Conservation (phyloP, 2,329 filamentous ascomycete species). For the Apiospora saccharicola region DNA sequence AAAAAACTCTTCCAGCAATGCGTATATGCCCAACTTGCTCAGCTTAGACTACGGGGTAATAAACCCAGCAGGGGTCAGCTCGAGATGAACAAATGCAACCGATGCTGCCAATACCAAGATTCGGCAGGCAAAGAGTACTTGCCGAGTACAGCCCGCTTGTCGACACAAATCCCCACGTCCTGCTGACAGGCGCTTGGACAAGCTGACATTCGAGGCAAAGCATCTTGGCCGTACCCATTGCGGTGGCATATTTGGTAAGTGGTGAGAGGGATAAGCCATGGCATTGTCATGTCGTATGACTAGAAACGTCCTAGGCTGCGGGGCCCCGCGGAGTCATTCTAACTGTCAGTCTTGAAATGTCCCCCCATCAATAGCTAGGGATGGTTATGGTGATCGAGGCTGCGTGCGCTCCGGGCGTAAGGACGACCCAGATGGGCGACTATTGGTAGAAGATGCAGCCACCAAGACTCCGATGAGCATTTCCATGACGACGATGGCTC, state of each 20-base stretch:
- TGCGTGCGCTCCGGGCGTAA: slow-evolving; percentile 17
- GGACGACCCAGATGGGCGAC: neutral
- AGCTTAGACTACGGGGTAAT: neutral
- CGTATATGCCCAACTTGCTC: neutral
- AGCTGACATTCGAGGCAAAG: neutral
- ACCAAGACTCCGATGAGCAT: neutral
- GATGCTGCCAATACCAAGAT: neutral
- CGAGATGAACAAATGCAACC: neutral
- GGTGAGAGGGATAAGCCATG: slow-evolving; percentile 3
- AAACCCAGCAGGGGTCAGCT: neutral
- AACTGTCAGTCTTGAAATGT: slow-evolving; percentile 2
- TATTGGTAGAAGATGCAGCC: neutral
- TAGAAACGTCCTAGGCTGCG: slow-evolving; percentile 9
- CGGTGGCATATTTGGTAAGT: neutral
- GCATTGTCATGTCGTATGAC: slow-evolving; percentile 13
- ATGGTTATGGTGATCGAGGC: neutral
- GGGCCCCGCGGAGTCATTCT: slow-evolving; percentile 5
- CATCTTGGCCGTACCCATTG: neutral
- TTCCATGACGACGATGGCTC: neutral
- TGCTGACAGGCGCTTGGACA: neutral
- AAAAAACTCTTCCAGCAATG: neutral
- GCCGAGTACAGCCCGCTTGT: neutral
- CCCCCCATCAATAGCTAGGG: neutral
- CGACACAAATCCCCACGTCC: neutral
- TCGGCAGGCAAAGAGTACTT: neutral